These are phyloP conservation scores for Coprinopsis strossmayeri DNA, from an alignment of 768 basidiomycete genomes.

Conservation along the genomic window DNA sequence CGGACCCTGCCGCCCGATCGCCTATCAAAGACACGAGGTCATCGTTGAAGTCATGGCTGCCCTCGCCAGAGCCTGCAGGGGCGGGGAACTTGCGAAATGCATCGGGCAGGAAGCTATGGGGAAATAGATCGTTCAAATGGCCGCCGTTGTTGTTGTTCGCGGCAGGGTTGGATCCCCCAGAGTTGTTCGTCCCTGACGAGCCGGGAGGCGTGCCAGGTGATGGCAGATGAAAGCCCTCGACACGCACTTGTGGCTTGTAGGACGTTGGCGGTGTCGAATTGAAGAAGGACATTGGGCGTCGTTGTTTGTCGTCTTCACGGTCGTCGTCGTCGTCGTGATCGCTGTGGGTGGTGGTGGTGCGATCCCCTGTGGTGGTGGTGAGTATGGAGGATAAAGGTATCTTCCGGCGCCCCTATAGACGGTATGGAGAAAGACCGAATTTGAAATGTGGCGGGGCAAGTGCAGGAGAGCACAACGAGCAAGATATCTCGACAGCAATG, in stretches of 20 bases:
- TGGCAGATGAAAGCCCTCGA: conserved; percentile 70
- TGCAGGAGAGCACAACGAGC: too few species aligned
- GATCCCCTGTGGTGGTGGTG: too few species aligned
- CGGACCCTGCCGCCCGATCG: conserved; percentile 12
- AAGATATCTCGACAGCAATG: too few species aligned
- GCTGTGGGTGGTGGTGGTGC: too few species aligned
- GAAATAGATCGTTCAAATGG: conserved; percentile 34
- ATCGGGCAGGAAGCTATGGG: conserved; percentile 45
- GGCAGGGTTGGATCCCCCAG: conserved; percentile 19
- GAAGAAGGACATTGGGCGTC: conserved; percentile 30
- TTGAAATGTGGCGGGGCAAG: too few species aligned
- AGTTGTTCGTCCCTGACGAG: conserved; percentile 17
- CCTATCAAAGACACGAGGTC: conserved; percentile 61
- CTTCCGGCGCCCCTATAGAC: too few species aligned
- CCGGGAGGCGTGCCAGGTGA: conserved; percentile 24
- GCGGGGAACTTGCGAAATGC: conserved; percentile 46
- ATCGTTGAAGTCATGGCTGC: conserved; percentile 53
- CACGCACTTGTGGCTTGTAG: conserved; percentile 56
- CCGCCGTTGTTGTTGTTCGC: conserved; percentile 20
- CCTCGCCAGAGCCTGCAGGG: conserved; percentile 18
- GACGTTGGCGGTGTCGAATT: conserved; percentile 19
- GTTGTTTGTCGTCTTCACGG: not conserved
- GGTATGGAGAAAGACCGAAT: too few species aligned
- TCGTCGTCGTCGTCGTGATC: conserved; percentile 2
- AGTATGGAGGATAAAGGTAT: too few species aligned